Evolutionary conservation across 441 rosid species (phyloP).

Genomic region (Flueggea neowawraea): DNA sequence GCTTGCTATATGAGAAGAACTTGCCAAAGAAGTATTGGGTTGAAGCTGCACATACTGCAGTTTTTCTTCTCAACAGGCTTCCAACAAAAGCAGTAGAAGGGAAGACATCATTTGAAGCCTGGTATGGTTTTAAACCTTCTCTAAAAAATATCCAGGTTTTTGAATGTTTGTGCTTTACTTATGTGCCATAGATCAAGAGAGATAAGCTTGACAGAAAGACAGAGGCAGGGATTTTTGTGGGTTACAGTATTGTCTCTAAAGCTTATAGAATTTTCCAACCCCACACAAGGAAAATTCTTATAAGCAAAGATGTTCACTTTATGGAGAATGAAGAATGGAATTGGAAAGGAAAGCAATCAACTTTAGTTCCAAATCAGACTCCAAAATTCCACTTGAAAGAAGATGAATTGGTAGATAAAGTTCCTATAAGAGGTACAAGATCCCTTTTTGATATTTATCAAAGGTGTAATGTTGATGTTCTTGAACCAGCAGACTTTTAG

Average conservation of each 20-base stretch:
- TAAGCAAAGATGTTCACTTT: constrained; percentile 1
- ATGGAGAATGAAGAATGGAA: background rate
- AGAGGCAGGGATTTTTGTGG: background rate
- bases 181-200: background rate
- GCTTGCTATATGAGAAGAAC: background rate
- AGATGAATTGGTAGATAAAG: background rate
- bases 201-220: constrained; percentile 2
- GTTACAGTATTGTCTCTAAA: background rate
- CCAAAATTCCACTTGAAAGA: no score
- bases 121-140: background rate
- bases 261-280: constrained; percentile 4
- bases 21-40: constrained; percentile 1
- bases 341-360: background rate
- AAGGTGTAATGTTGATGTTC: background rate
- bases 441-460: background rate
- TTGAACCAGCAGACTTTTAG: background rate
- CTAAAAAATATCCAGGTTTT: background rate
- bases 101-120: background rate
- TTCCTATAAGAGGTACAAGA: background rate
- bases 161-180: background rate
- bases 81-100: no score
- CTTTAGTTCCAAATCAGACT: no score
- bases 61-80: no score
- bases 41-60: background rate
- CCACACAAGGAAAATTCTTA: background rate